Base-by-base conservation (phyloP, 1,284 basidiomycete genomes). In the Golubevia pallescens region DNA sequence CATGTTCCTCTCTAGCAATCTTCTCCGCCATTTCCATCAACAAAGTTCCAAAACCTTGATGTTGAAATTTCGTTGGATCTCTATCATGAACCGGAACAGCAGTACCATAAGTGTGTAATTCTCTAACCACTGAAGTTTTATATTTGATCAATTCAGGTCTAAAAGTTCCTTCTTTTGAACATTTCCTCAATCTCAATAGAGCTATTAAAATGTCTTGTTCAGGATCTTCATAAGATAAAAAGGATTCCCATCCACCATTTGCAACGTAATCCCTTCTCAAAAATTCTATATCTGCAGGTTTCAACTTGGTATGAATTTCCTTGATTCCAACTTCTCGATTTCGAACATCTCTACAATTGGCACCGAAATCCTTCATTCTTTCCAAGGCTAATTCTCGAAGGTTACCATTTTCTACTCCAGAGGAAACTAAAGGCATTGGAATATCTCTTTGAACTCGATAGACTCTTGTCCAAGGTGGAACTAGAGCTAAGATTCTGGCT, bases 11-110 rank as follows among this genome's bases (percentile, higher is more conserved):
- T n/a, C 81, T 67, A 14, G 81, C 78, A 28, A 85, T 85, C 14
- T 68, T 60, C 59, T 84, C 82, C 2, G 82, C 82, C 64, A 78
- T 75, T 67, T 85, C 82, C 82, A 85, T 85, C 14, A 85, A 70
- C 55, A 85, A 56, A 2, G 81, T 85, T 5, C 82, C 82, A 63
- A 85, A 85, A 0, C 82, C 82, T 61, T 85, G 82, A 57, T 85
- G 82, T 66, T 85, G 82, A 61, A 85, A 85, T 66, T 84, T 79
- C 66, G 82, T 85, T n/a, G 82, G 82, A 60, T 85, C 82, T 52
- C 82, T 65, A 13, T 71, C 72, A 68, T 85, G 82, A 54, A 85
- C 71, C 6, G 80, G 81, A 8, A 85, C 82, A 4, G 82, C 81
- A 57, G 73, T 79, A 32, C 82, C 82, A 61, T 85, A 85, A 21